phyloP scores from a whole-genome alignment of 306 rosid species.

The Trifolium dubium region DNA sequence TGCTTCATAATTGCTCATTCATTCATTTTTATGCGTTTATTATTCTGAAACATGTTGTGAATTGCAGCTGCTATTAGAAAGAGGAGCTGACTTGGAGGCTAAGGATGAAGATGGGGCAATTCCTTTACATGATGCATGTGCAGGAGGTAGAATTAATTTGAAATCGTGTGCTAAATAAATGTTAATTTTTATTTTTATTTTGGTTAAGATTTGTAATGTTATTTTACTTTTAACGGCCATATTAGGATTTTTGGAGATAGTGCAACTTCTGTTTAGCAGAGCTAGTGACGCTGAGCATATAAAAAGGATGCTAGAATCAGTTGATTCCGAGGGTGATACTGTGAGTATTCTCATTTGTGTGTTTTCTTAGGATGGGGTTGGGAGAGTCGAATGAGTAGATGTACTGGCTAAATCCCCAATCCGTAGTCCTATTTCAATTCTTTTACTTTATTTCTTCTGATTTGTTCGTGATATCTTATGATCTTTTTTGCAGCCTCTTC shows the following conservation, averaged over 20 bases:
- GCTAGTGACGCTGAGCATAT: conserved; percentile 54
- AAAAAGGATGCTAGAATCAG: conserved; percentile 80
- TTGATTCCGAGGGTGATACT: conserved; percentile 91
- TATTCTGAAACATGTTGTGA: background rate
- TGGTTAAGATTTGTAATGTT: background rate
- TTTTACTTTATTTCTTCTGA: conserved; percentile 19
- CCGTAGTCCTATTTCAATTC: background rate
- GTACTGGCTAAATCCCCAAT: background rate
- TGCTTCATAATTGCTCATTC: background rate
- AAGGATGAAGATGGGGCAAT: conserved; percentile 87
- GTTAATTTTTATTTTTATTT: background rate
- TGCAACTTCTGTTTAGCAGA: conserved; percentile 67
- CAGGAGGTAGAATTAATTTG: conserved; percentile 70
- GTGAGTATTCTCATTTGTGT: conserved; percentile 49
- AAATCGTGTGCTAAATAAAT: background rate
- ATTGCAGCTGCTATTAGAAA: conserved; percentile 77
- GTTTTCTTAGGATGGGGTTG: background rate
- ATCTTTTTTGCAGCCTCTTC: conserved; percentile 76
- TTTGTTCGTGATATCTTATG: conserved; percentile 23
- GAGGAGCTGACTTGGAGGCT: conserved; percentile 81
- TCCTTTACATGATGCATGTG: conserved; percentile 95
- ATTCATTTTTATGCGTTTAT: background rate
- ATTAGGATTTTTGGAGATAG: conserved; percentile 76
- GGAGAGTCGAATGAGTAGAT: background rate
- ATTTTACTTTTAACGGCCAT: conserved; percentile 11